Evolutionary conservation across 2,329 filamentous ascomycete genomes (phyloP), one percentile per base, ranked within the genome.

Genomic region (Chlorencoelia australis): DNA sequence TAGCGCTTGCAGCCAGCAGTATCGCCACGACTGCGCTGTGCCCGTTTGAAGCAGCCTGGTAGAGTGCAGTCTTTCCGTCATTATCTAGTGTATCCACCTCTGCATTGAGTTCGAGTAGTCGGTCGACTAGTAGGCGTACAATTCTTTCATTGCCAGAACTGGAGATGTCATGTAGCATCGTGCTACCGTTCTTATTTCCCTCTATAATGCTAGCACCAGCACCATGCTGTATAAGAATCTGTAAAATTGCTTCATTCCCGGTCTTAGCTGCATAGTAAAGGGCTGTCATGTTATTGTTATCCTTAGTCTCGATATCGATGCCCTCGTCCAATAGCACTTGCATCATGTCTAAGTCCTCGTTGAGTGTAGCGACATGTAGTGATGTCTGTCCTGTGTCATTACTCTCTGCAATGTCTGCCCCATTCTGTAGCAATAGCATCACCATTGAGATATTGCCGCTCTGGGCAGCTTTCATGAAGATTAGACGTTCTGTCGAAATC

Each of bases 1-100:
- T 48, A 13, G 49, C 47, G 13, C 53, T 52, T 28, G 43, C 28
- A 1, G 43, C 42, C 10, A 61, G 35, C 11, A 60, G 50, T 0
- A 40, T 15, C 15, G 30, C 37, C 1, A 61, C 53, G 4, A 39
- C 33, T 3, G 14, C 16, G 1, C 58, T 35, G 35, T 62, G 47
- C 17, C 60, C 58, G 7, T 39, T 43, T 13, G n/a, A 25, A 30
- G 43, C 24, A 22, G 43, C 37, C 27, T 18, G 37, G 21, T 39
- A 33, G 24, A 47, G 35, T 22, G 41, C 34, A 21, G 40, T 43
- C n/a, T 3, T 43, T 41, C 21, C 6, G 21, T 32, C 7, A 28
- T 14, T 30, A 4, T 43, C 37, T 19, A n/a, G n/a, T 29, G 10
- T 14, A 20, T 35, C 19, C 8, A 33, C 30, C 19, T 37, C 30